phyloP scores from a whole-genome alignment of 2,329 filamentous ascomycete genomes.

The Fusarium begoniae region DNA sequence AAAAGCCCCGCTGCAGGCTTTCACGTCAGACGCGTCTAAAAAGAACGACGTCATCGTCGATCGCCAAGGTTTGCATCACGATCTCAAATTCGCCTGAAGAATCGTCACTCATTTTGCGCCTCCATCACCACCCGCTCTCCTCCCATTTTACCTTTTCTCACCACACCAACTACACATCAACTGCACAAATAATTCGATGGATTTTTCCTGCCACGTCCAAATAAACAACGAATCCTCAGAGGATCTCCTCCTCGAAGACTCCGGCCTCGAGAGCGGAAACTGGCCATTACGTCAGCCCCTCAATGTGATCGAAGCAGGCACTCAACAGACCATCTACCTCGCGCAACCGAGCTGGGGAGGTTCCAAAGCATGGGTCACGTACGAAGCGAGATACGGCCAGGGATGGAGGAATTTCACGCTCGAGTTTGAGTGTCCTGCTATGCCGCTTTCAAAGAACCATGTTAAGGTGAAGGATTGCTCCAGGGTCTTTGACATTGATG shows the following conservation, averaged over 20 bases:
- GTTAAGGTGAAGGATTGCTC: constrained; percentile 7
- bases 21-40: not conserved
- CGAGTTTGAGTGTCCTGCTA: constrained; percentile 23
- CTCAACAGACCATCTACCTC: constrained; percentile 18
- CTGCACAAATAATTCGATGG: not conserved
- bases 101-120: not conserved
- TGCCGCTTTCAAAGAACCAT: constrained; percentile 14
- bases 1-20: not conserved
- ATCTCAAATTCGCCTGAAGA: not conserved
- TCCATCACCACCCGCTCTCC: not conserved
- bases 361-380: constrained; percentile 21
- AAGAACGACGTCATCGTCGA: constrained; percentile 14
- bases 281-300: constrained; percentile 29
- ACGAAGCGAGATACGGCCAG: constrained; percentile 4
- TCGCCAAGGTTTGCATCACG: not conserved
- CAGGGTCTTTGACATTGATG: constrained; percentile 4
- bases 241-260: constrained; percentile 26
- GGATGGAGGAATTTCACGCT: constrained; percentile 24
- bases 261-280: constrained; percentile 10
- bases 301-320: constrained; percentile 18
- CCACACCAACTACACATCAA: too few relatives aligned
- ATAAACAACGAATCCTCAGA: constrained; percentile 13
- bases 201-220: constrained; percentile 20
- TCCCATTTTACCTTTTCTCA: not conserved
- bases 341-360: constrained; percentile 19